Conservation (phyloP, 108 stramenopile genomes). For the Cyclotella distinguenda region DNA sequence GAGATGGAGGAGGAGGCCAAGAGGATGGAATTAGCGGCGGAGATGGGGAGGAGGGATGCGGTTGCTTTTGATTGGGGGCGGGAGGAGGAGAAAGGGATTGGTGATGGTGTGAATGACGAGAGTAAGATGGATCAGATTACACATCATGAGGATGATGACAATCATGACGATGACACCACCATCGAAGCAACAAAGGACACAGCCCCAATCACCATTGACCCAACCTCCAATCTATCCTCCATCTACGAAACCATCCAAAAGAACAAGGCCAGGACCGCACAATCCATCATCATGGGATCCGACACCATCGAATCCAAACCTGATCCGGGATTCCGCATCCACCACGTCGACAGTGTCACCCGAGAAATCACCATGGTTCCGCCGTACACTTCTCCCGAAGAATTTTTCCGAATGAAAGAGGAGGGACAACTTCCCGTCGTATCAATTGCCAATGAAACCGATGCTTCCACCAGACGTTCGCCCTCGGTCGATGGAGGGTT, state of each 20-base stretch:
- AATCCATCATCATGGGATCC: slow-evolving; percentile 31
- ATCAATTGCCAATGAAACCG: not conserved
- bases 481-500: too few relatives aligned
- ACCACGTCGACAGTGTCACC: slow-evolving; percentile 58
- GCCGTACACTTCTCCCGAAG: slow-evolving; percentile 74
- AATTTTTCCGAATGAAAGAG: slow-evolving; percentile 47
- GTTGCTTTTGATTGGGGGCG: slow-evolving; percentile 47
- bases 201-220: not conserved
- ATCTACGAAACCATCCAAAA: slow-evolving; percentile 57
- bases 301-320: slow-evolving; percentile 41
- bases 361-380: slow-evolving; percentile 66
- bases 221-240: slow-evolving; percentile 37
- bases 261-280: slow-evolving; percentile 56
- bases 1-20: slow-evolving; percentile 38
- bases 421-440: slow-evolving; percentile 2
- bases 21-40: slow-evolving; percentile 69
- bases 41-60: slow-evolving; percentile 62
- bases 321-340: slow-evolving; percentile 77
- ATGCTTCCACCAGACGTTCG: not conserved
- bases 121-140: not conserved
- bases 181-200: slow-evolving; percentile 16
- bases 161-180: slow-evolving; percentile 43
- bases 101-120: not conserved
- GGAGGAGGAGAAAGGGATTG: slow-evolving; percentile 25
- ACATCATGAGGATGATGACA: not conserved